phyloP scores from a whole-genome alignment of 805 yeast genomes.

The Sugiyamaella boreocaroliniensis region DNA sequence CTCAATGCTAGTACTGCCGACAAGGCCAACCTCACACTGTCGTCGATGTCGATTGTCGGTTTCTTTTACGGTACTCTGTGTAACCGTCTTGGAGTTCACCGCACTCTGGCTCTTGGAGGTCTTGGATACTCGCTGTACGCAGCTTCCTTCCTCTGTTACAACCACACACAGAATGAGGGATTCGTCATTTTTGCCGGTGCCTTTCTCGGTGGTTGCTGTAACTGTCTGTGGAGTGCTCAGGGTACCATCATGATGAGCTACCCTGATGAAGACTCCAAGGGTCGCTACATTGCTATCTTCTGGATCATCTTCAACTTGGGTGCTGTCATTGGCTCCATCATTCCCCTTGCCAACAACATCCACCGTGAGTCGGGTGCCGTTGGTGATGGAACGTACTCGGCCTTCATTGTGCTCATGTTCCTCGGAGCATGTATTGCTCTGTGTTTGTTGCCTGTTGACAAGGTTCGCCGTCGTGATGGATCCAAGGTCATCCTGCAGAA shows the following conservation, averaged over 20 bases:
- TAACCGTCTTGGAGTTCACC: slow-evolving; percentile 43
- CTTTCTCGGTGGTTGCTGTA: slow-evolving; percentile 49
- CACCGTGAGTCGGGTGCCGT: slow-evolving; percentile 29
- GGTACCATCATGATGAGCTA: slow-evolving; percentile 47
- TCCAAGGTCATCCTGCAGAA: slow-evolving; percentile 40
- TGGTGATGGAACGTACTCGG: slow-evolving; percentile 47
- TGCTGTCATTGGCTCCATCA: slow-evolving; percentile 51
- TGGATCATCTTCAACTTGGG: slow-evolving; percentile 59
- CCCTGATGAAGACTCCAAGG: slow-evolving; percentile 46
- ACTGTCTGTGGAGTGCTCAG: slow-evolving; percentile 53
- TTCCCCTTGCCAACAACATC: slow-evolving; percentile 49
- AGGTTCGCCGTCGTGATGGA: slow-evolving; percentile 45
- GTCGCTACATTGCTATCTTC: slow-evolving; percentile 46
- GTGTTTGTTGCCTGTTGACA: slow-evolving; percentile 41
- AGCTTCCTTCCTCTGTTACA: slow-evolving; percentile 39
- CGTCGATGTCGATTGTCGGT: slow-evolving; percentile 51
- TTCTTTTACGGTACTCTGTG: slow-evolving; percentile 51
- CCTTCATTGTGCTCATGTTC: slow-evolving; percentile 46
- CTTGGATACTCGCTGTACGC: slow-evolving; percentile 42
- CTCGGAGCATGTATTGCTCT: slow-evolving; percentile 41
- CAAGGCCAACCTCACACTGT: slow-evolving; percentile 47
- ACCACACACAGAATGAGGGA: slow-evolving; percentile 42
- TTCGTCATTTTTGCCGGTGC: slow-evolving; percentile 49
- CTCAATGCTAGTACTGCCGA: slow-evolving; percentile 40
- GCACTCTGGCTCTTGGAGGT: slow-evolving; percentile 40